Base-by-base conservation (phyloP, 345 rosid genomes). In the Sonneratia caseolaris region DNA sequence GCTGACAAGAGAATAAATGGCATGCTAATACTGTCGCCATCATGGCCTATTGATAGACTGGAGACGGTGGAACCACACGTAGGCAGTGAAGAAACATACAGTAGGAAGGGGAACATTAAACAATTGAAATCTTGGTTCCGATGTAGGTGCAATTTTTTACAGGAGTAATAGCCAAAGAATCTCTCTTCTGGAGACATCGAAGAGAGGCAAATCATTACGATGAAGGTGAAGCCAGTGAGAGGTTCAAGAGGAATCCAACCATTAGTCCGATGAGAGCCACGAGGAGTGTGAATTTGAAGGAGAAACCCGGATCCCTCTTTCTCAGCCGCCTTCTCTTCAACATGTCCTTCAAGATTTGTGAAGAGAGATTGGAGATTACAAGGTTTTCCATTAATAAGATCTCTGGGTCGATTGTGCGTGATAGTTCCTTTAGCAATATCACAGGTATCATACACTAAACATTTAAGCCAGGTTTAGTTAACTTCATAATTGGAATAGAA, bases 251-350 rank as follows among this genome's bases (percentile, higher is more conserved):
- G 76, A 88, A 85, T 40, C 98, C 97, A 32, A 81, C 83, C 87
- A 86, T 76, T 70, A 94, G 84, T 42, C 98, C 97, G 5, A 91
- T 83, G 48, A 91, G 83, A 70, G 90, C 97, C 74, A 94, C 96
- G 47, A 89, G 59, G 21, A 84, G 85, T 16, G 97, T 95, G 55
- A 91, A 88, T 71, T 77, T 86, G 64, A 91, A 55, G 56, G 98
- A 89, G 80, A 93, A 84, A 68, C 93, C 92, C 0, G 72, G 68
- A 53, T 76, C 81, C n/a, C 73, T 80, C 80, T 86, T 88, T 68
- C 77, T 81, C 66, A 79, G 82, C 79, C 82, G 85, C 77, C 87
- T 80, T 80, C 86, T 89, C 85, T 81, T 91, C 84, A 86, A 73
- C 86, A 80, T 74, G 27, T 91, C 97, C 97, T 94, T 82, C 36